phyloP scores from a whole-genome alignment of 345 rosid species.

The Bretschneidera sinensis region DNA sequence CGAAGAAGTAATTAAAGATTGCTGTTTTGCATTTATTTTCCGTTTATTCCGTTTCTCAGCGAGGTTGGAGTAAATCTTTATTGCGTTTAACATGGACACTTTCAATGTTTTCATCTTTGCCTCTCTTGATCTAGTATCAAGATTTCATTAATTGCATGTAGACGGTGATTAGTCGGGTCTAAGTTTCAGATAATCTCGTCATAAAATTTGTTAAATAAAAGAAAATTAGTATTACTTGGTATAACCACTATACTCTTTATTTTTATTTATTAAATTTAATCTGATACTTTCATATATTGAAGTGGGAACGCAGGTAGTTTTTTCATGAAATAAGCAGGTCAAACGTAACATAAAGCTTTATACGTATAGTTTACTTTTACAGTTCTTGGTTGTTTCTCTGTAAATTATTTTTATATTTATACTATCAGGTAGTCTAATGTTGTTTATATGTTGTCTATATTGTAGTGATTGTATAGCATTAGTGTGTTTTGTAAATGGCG shows the following conservation, averaged over 20 bases:
- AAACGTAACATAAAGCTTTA: neutral
- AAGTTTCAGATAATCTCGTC: no score
- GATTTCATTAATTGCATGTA: no score
- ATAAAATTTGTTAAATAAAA: no score
- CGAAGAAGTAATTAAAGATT: neutral
- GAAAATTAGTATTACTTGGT: no score
- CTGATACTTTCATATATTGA: no score
- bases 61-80: neutral
- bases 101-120: neutral
- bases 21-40: neutral
- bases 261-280: no score
- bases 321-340: neutral
- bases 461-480: conserved; percentile 12
- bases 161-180: no score
- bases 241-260: no score
- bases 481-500: no score
- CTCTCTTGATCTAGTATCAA: neutral
- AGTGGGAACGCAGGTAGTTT: neutral
- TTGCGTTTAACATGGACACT: neutral
- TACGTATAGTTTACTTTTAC: neutral
- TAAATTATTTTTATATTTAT: neutral
- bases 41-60: neutral
- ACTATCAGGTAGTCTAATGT: neutral
- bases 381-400: neutral
- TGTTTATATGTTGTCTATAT: neutral